Conservation (phyloP, 2,329 filamentous ascomycete species). For the Sarocladium kiliense region DNA sequence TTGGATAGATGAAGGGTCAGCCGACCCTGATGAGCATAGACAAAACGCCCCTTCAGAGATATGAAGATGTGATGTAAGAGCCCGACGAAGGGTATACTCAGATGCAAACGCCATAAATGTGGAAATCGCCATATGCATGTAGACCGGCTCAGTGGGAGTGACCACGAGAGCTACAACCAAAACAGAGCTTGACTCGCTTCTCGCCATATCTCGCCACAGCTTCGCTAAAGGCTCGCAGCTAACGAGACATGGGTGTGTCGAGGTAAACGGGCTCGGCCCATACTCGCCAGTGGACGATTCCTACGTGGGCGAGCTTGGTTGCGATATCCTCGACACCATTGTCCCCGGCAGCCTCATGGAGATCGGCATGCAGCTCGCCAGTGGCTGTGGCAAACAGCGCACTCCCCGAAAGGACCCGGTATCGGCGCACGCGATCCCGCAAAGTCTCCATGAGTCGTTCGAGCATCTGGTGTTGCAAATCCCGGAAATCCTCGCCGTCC, state of each 20-base stretch:
- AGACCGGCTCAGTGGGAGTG: not conserved
- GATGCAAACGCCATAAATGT: conserved; percentile 2
- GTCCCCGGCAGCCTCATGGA: conserved; percentile 35
- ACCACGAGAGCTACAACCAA: not conserved
- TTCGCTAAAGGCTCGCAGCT: not conserved
- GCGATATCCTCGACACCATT: conserved; percentile 62
- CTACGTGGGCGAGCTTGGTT: conserved; percentile 74
- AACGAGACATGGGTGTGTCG: conserved; percentile 15
- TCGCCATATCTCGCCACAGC: not conserved
- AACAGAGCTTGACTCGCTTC: not conserved
- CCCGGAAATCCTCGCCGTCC: conserved; percentile 38
- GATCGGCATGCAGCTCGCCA: conserved; percentile 27
- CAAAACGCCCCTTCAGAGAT: not conserved
- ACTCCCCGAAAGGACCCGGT: conserved; percentile 46
- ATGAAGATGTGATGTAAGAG: not conserved
- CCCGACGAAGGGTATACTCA: not conserved
- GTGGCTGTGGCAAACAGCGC: conserved; percentile 52
- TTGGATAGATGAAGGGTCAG: not conserved
- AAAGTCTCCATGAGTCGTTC: conserved; percentile 43
- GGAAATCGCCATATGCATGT: not conserved
- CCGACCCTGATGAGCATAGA: not conserved
- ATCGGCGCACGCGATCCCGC: conserved; percentile 45
- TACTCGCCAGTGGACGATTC: conserved; percentile 83
- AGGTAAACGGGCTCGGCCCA: conserved; percentile 74
- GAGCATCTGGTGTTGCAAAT: conserved; percentile 46